A percentile compares a stretch with the other conserved stretches of the same genome.
phyloP scores from a whole-genome alignment of 2,329 filamentous ascomycete genomes.

The Camillea tinctor region DNA sequence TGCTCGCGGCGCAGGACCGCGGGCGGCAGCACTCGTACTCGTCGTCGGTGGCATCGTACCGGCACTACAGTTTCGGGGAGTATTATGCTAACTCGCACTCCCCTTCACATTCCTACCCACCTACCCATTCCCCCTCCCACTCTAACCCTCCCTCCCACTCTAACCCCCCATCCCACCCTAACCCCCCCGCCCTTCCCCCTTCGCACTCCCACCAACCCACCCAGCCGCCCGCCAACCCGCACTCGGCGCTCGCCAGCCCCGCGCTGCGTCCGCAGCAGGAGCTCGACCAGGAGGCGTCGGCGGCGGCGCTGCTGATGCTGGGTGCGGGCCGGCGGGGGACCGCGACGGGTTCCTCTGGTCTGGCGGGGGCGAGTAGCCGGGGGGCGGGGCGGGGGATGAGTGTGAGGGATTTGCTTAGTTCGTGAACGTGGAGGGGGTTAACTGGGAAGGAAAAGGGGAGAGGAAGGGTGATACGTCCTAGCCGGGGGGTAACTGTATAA shows the following conservation, averaged over 20 bases:
- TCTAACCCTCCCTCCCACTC: too few species aligned
- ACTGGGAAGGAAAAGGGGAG: too few species aligned
- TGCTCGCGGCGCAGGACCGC: slow-evolving; percentile 46
- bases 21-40: slow-evolving; percentile 54
- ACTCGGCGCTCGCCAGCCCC: slow-evolving; percentile 59
- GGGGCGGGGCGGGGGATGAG: slow-evolving; percentile 46
- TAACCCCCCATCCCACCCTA: too few species aligned
- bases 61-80: slow-evolving; percentile 41
- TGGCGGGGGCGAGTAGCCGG: background rate
- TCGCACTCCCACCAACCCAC: too few species aligned
- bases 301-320: slow-evolving; percentile 83
- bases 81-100: too few species aligned
- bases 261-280: slow-evolving; percentile 55
- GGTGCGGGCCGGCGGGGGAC: slow-evolving; percentile 69
- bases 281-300: slow-evolving; percentile 75
- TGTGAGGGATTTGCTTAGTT: slow-evolving; percentile 53
- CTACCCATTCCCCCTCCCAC: too few species aligned
- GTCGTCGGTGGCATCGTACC: slow-evolving; percentile 43
- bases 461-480: too few species aligned
- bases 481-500: too few species aligned
- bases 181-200: too few species aligned
- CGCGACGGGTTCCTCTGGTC: too few species aligned
- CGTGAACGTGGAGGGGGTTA: slow-evolving; percentile 32
- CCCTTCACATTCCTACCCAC: too few species aligned
- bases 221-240: slow-evolving; percentile 15